These are phyloP conservation scores for Melanopsichium pennsylvanicum DNA, from an alignment of 1,284 basidiomycete genomes.

Conservation along the genomic window DNA sequence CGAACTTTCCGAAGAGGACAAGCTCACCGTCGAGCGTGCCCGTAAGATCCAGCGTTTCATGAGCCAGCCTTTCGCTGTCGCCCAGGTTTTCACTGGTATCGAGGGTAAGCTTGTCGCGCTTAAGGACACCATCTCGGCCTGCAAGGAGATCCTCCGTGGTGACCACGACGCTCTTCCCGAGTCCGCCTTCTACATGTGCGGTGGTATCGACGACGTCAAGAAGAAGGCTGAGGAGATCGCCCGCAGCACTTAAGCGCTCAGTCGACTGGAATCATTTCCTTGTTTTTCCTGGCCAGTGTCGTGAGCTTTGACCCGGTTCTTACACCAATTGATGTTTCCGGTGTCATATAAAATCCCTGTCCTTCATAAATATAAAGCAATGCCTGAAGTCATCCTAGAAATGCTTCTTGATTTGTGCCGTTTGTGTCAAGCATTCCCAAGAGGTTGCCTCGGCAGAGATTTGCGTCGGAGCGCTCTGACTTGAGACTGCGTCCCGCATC, in stretches of 20 bases:
- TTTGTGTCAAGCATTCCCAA: no score
- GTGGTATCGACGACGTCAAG: constrained; percentile 93
- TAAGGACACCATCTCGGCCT: constrained; percentile 65
- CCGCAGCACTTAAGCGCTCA: constrained; percentile 32
- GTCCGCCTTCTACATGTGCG: constrained; percentile 73
- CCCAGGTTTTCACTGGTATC: constrained; percentile 98
- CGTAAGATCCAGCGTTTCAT: constrained; percentile 81
- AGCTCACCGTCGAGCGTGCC: constrained; percentile 84
- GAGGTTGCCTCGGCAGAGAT: no score
- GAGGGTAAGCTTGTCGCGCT: constrained; percentile 89
- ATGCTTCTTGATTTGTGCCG: no score
- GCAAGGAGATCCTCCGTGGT: constrained; percentile 84
- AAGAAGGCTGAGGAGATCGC: constrained; percentile 93
- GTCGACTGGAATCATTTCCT: not conserved
- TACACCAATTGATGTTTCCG: not conserved
- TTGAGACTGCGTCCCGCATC: no score
- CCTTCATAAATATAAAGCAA: constrained; percentile 22
- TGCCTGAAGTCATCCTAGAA: constrained; percentile 10
- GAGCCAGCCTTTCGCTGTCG: constrained; percentile 99
- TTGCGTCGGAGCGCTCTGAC: no score
- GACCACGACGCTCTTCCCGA: constrained; percentile 88
- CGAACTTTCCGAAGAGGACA: constrained; percentile 99
- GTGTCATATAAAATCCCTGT: constrained; percentile 9
- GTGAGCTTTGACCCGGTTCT: constrained; percentile 6
- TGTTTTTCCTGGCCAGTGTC: not conserved